Percentiles rank a stretch among this genome's conserved stretches.
Evolutionary conservation across 2,329 filamentous ascomycete species (phyloP).

Genomic region (Leptographium wingfieldii): DNA sequence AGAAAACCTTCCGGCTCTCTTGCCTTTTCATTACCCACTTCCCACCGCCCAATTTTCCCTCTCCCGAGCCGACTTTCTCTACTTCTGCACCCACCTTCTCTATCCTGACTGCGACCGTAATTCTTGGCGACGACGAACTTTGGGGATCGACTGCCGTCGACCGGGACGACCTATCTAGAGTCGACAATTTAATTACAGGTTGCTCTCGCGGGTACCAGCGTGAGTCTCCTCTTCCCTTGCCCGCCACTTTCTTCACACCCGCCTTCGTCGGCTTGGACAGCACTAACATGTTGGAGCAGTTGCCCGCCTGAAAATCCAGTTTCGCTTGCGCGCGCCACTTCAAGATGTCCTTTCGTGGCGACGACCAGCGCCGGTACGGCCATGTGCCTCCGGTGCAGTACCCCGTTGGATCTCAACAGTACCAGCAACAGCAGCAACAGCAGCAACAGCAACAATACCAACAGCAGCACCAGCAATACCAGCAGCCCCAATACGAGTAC

Average conservation of each 20-base stretch:
- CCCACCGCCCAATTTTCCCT: background rate
- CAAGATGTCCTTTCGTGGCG: constrained; percentile 51
- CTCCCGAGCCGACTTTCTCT: background rate
- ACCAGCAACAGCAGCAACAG: constrained; percentile 3
- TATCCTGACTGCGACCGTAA: background rate
- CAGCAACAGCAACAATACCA: constrained; percentile 15
- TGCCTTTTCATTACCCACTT: background rate
- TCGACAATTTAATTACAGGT: background rate
- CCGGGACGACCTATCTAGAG: background rate
- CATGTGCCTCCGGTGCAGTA: constrained; percentile 56
- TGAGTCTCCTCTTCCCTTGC: background rate
- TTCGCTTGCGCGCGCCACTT: background rate
- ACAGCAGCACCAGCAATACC: constrained; percentile 1
- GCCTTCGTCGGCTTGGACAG: background rate
- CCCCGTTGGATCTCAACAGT: constrained; percentile 31
- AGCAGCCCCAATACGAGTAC: constrained; percentile 2
- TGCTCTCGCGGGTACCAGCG: background rate
- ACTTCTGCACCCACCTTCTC: background rate
- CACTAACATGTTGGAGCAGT: background rate
- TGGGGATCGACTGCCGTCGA: background rate
- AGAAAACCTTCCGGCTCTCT: background rate
- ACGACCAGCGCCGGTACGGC: constrained; percentile 51
- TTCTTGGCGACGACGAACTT: background rate
- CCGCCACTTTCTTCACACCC: background rate
- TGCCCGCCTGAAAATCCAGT: background rate